Conservation (phyloP, 805 yeast genomes). For the Candida sonorensis region DNA sequence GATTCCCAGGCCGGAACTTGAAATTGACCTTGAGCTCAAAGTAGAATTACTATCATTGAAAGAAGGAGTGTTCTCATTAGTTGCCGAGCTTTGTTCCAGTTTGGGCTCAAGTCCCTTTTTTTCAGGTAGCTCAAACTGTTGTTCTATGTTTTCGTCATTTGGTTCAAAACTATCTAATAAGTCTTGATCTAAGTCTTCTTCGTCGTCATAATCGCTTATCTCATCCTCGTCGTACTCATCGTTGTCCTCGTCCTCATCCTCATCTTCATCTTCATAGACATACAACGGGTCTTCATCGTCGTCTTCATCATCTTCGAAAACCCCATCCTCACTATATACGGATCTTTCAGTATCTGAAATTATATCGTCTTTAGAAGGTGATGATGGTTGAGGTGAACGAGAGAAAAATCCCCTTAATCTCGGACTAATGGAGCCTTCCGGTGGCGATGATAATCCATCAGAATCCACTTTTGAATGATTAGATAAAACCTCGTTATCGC, state of each 20-base stretch:
- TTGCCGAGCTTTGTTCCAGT: neutral
- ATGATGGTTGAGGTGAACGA: constrained; percentile 4
- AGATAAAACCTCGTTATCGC: no score
- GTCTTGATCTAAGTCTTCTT: constrained; percentile 22
- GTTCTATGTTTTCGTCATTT: constrained; percentile 8
- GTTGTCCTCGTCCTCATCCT: constrained; percentile 24
- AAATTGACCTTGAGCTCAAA: neutral
- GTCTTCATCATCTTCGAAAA: constrained; percentile 15
- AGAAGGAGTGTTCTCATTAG: constrained; percentile 1
- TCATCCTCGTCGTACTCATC: constrained; percentile 19
- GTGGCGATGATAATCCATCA: neutral
- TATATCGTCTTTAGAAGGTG: constrained; percentile 10
- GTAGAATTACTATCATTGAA: no score
- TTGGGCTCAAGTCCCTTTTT: neutral
- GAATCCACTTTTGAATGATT: neutral
- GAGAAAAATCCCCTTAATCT: neutral
- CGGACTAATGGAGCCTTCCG: neutral
- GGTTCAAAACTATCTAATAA: constrained; percentile 21
- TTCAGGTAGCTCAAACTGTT: constrained; percentile 4
- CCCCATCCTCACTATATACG: constrained; percentile 24
- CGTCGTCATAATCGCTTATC: constrained; percentile 16
- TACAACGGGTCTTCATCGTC: constrained; percentile 17
- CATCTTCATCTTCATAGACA: constrained; percentile 28
- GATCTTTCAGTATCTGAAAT: constrained; percentile 20
- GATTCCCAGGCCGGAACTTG: constrained; percentile 8